A percentile compares a stretch with the other conserved stretches of the same genome.
Conservation (phyloP, 768 basidiomycete genomes). For the Mycena capillaripes region DNA sequence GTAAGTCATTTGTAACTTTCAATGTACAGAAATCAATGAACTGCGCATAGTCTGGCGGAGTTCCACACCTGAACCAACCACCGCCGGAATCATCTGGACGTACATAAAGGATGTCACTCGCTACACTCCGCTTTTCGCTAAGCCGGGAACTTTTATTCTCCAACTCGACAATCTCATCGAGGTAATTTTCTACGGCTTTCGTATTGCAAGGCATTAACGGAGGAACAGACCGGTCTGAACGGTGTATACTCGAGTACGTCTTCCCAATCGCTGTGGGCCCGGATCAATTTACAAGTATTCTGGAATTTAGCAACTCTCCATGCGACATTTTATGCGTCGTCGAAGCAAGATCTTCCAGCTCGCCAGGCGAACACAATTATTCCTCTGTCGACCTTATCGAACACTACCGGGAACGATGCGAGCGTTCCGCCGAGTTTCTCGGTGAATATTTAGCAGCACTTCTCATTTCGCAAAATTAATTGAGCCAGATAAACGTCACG, state of each 20-base stretch:
- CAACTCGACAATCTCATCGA: constrained; percentile 78
- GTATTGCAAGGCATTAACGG: neutral
- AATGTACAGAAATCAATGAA: neutral
- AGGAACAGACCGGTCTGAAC: constrained; percentile 59
- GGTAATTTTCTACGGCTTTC: neutral
- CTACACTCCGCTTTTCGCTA: constrained; percentile 78
- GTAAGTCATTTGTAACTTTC: constrained; percentile 48
- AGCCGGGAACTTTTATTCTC: constrained; percentile 77
- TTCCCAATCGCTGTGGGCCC: neutral
- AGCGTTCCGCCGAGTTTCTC: constrained; percentile 83
- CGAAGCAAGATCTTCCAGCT: constrained; percentile 67
- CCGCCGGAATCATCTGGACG: constrained; percentile 84
- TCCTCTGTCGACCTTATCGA: constrained; percentile 75
- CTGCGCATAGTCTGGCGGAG: constrained; percentile 67
- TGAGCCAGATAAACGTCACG: constrained; percentile 71
- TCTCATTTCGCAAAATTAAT: neutral
- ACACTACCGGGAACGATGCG: constrained; percentile 77
- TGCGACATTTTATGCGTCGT: constrained; percentile 81
- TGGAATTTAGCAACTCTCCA: constrained; percentile 67
- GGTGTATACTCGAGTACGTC: constrained; percentile 78
- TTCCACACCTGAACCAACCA: constrained; percentile 83
- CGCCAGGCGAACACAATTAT: constrained; percentile 75
- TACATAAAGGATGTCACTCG: constrained; percentile 82
- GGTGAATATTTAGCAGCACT: constrained; percentile 49
- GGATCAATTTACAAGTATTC: neutral